A percentile compares a stretch with the other conserved stretches of the same genome.
phyloP scores from a whole-genome alignment of 2,329 filamentous ascomycete genomes.

The Alternaria burnsii region DNA sequence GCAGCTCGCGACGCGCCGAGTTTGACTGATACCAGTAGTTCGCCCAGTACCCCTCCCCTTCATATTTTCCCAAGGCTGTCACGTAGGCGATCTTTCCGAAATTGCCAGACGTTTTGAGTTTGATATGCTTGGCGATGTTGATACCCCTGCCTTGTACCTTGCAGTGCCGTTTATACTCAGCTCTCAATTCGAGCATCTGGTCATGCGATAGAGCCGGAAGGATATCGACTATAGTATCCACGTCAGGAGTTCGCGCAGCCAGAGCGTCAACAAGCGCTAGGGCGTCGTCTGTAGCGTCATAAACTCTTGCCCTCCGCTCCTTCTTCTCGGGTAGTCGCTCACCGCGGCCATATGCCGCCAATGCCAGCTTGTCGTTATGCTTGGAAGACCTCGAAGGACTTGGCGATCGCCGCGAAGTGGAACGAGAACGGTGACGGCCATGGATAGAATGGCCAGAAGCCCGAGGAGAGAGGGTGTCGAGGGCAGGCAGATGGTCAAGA shows the following conservation, averaged over 20 bases:
- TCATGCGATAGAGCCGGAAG: slow-evolving; percentile 85
- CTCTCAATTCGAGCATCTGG: slow-evolving; percentile 84
- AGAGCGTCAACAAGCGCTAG: slow-evolving; percentile 78
- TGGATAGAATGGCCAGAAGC: slow-evolving; percentile 38
- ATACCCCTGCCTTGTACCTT: slow-evolving; percentile 83
- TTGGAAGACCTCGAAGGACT: slow-evolving; percentile 37
- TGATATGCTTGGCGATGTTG: slow-evolving; percentile 87
- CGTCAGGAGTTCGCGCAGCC: slow-evolving; percentile 65
- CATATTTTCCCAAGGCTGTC: slow-evolving; percentile 87
- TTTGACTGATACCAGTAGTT: slow-evolving; percentile 97
- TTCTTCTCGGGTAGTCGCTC: slow-evolving; percentile 37
- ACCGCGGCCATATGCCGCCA: slow-evolving; percentile 34
- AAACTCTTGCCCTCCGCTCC: slow-evolving; percentile 74
- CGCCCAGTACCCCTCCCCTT: slow-evolving; percentile 95
- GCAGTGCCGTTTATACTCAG: slow-evolving; percentile 88
- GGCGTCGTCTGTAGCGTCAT: slow-evolving; percentile 83
- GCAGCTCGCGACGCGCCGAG: slow-evolving; percentile 81
- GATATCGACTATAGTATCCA: slow-evolving; percentile 81
- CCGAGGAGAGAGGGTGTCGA: slow-evolving; percentile 46
- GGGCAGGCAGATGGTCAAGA: slow-evolving; percentile 56
- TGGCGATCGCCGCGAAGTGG: slow-evolving; percentile 44
- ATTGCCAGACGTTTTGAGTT: slow-evolving; percentile 76
- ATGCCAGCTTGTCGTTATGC: slow-evolving; percentile 44
- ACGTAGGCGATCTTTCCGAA: slow-evolving; percentile 93
- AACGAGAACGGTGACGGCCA: slow-evolving; percentile 41